Evolutionary conservation across 2,329 filamentous ascomycete species (phyloP).

Genomic region (Apiospora koreana): DNA sequence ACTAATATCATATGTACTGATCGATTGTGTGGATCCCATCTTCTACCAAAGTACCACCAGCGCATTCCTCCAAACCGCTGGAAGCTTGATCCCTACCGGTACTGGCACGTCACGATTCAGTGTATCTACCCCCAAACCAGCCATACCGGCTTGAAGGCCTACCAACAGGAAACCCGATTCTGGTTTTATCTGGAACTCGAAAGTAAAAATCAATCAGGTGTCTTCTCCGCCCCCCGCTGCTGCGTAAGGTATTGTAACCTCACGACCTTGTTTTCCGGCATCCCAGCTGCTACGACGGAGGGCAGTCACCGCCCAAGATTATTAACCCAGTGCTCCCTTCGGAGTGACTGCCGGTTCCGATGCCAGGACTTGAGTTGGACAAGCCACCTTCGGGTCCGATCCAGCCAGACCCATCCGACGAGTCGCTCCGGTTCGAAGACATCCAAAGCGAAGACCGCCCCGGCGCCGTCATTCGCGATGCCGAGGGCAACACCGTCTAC

Average conservation of each 20-base stretch:
- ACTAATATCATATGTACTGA: background rate
- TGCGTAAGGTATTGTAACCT: background rate
- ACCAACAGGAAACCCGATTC: background rate
- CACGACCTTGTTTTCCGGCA: background rate
- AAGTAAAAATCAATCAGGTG: background rate
- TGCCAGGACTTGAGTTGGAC: constrained; percentile 28
- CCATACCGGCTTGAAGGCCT: background rate
- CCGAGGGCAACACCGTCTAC: constrained; percentile 24
- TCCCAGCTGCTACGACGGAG: background rate
- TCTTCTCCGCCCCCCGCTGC: background rate
- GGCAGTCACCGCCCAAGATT: background rate
- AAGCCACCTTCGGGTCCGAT: constrained; percentile 28
- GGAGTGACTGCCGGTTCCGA: constrained; percentile 13
- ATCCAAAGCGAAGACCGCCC: constrained; percentile 18
- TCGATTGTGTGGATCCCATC: background rate
- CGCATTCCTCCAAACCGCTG: background rate
- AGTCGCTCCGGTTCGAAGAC: constrained; percentile 17
- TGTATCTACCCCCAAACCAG: background rate
- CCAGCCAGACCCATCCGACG: constrained; percentile 16
- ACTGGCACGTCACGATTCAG: background rate
- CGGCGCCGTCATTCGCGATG: constrained; percentile 22
- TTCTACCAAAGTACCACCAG: background rate
- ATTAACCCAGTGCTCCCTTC: background rate
- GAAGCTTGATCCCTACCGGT: background rate
- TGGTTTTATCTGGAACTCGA: background rate